Percentiles rank a stretch among this genome's conserved stretches.
Evolutionary conservation across 73 alveolate species (phyloP).

Genomic region (Paramecium biaurelia): DNA sequence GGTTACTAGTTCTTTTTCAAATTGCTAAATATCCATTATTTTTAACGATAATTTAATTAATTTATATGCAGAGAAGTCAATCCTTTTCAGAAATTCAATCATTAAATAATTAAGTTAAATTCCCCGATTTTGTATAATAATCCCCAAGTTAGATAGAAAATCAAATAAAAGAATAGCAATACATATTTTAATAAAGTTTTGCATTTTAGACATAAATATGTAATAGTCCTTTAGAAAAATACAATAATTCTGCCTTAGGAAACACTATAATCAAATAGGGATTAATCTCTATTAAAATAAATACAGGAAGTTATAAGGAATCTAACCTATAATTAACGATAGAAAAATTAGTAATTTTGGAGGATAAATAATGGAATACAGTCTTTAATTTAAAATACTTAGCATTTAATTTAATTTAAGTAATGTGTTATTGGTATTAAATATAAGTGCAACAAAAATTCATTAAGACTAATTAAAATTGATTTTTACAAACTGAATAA

Average conservation of each 20-base stretch:
- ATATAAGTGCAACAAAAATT: neutral
- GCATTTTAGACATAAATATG: neutral
- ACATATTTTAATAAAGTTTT: neutral
- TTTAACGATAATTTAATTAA: constrained; percentile 29
- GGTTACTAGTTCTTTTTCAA: constrained; percentile 58
- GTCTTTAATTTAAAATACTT: neutral
- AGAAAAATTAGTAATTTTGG: neutral
- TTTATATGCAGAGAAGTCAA: neutral
- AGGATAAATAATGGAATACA: neutral
- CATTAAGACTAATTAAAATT: neutral
- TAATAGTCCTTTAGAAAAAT: neutral
- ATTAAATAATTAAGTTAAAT: neutral
- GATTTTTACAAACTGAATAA: neutral
- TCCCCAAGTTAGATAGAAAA: neutral
- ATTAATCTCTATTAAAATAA: neutral
- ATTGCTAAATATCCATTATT: constrained; percentile 40
- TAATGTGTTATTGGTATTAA: neutral
- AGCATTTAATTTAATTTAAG: neutral
- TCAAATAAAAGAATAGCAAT: neutral
- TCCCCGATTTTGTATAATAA: neutral
- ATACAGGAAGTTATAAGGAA: neutral
- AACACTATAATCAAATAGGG: neutral
- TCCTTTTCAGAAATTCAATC: neutral
- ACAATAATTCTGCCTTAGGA: neutral
- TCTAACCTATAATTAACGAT: neutral